Evolutionary conservation across 2,329 filamentous ascomycete species (phyloP), one percentile per base, ranked within the genome.

Genomic region (Aspergillus amoenus): DNA sequence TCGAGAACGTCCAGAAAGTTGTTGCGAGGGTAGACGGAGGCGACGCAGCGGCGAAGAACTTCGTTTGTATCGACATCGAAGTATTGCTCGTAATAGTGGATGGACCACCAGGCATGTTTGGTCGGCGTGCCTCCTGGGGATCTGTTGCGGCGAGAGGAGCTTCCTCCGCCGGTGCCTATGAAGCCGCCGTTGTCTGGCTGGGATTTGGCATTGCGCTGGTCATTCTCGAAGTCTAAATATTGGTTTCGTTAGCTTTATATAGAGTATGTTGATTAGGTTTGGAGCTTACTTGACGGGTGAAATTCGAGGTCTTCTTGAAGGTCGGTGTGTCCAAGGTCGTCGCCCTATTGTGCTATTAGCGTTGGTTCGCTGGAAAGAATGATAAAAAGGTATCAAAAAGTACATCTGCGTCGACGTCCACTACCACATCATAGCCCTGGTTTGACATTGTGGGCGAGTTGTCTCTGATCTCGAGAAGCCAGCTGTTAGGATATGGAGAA

Each of bases 281-380:
- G 11, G 12, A 34, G 52, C 78, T 66, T 78, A 87, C 85, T 87
- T 64, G 93, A 97, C 71, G 87, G 90, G 82, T 99, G 94, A 81
- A 99, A 99, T 84, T 97, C 94, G 74, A 99, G 92, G 78, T 97
- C 94, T 76, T 97, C 93, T 81, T 97, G 92, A 22, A 99, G 88
- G 76, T 99, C 94, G 56, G 94, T 99, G 78, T 97, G 93, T 69
- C 94, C 94, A 73, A 99, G 87, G 78, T 99, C 94, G 70, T 99
- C 94, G 70, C 93, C 93, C 93, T 97, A 73, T 58, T 30, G 27
- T 43, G 37, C 24, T 15, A 43, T 68, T 51, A 70, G 61, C 30
- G 34, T 15, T 30, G 46, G 5, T 43, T 32, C 53, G 42, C 11
- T 27, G 4, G 24, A 40, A 18, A 45, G n/a, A n/a, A 5, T 37